phyloP scores from a whole-genome alignment of 106 monocot species.

The Xerophyta viscosa region DNA sequence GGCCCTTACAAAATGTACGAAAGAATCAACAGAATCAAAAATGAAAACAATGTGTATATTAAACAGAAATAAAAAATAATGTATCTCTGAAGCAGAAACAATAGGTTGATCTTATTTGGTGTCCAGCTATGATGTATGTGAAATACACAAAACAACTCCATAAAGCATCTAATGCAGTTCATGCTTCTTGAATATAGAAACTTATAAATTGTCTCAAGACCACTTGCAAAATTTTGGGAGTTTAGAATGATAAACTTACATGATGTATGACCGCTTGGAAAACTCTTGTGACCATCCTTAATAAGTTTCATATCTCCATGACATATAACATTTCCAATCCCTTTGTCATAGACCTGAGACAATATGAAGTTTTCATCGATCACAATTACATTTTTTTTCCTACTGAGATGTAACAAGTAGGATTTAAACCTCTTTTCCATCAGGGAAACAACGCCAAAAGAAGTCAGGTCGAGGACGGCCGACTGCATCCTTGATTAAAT shows the following conservation, averaged over 20 bases:
- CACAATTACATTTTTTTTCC: background rate
- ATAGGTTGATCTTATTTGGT: too few relatives aligned
- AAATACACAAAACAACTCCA: too few relatives aligned
- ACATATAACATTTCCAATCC: slow-evolving; percentile 51
- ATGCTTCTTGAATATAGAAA: too few relatives aligned
- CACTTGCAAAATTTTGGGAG: background rate
- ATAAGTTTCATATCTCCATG: slow-evolving; percentile 61
- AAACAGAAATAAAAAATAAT: too few relatives aligned
- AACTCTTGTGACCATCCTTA: slow-evolving; percentile 83
- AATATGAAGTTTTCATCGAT: background rate
- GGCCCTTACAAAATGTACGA: too few relatives aligned
- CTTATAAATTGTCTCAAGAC: too few relatives aligned
- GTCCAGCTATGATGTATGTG: too few relatives aligned
- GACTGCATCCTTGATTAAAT: slow-evolving; percentile 22
- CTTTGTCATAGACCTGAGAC: slow-evolving; percentile 40
- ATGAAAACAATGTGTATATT: too few relatives aligned
- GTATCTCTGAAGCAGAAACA: too few relatives aligned
- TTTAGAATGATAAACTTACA: slow-evolving; percentile 38
- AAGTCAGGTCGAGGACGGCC: slow-evolving; percentile 22
- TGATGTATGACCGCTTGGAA: slow-evolving; percentile 78
- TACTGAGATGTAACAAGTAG: background rate
- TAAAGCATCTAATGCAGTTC: too few relatives aligned
- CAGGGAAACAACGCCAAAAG: slow-evolving; percentile 23
- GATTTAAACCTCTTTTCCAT: slow-evolving; percentile 5
- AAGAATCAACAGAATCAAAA: too few relatives aligned